Evolutionary conservation across 2,329 filamentous ascomycete species (phyloP).

Genomic region (Alternaria hordeiaustralica): DNA sequence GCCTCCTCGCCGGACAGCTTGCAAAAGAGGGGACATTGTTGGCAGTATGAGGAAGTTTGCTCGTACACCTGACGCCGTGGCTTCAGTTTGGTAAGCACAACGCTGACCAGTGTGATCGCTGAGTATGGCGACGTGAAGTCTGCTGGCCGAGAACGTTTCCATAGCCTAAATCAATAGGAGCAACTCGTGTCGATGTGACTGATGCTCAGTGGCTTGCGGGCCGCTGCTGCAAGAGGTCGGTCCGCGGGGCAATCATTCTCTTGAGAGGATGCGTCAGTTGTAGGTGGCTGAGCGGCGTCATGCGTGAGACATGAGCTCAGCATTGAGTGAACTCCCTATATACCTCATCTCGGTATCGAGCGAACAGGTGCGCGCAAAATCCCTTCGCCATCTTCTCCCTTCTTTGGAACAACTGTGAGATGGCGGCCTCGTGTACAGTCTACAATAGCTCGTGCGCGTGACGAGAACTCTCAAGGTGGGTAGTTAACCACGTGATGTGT

Average conservation of each 20-base stretch:
- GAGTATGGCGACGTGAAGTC: not conserved
- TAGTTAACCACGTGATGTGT: not conserved
- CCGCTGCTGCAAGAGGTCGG: not conserved
- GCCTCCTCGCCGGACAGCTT: not conserved
- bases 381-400: not conserved
- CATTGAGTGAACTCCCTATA: not conserved
- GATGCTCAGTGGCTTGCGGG: not conserved
- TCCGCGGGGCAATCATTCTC: not conserved
- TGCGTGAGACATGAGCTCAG: not conserved
- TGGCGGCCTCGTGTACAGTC: not conserved
- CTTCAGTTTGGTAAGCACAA: not conserved
- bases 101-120: not conserved
- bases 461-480: not conserved
- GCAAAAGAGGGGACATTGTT: not conserved
- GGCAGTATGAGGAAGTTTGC: not conserved
- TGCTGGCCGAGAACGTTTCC: not conserved
- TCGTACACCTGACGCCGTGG: constrained; percentile 1
- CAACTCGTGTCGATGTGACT: not conserved
- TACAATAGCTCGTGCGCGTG: not conserved
- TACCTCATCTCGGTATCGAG: not conserved
- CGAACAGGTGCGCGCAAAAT: not conserved
- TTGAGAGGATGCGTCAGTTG: not conserved
- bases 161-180: not conserved
- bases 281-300: constrained; percentile 1
- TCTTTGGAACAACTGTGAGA: not conserved